Evolutionary conservation across 371 early-diverging fungal species (phyloP).

Genomic region (Globomyces sp.): DNA sequence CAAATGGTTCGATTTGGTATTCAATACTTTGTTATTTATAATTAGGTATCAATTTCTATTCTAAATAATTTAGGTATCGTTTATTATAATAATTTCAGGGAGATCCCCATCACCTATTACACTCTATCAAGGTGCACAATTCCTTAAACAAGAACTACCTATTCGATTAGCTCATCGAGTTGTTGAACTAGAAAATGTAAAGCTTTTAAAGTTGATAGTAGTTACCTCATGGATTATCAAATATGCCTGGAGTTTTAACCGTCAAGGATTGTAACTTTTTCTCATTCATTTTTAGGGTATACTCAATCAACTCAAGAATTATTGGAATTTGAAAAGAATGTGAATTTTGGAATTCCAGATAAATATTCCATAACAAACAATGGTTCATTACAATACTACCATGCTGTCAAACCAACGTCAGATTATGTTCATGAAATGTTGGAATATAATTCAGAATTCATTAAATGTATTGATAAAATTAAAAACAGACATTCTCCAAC

Average conservation of each 20-base stretch:
- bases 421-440: slow-evolving; percentile 55
- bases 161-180: slow-evolving; percentile 95
- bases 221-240: slow-evolving; percentile 78
- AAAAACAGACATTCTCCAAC: slow-evolving; percentile 94
- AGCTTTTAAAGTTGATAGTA: too few relatives aligned
- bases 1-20: slow-evolving; percentile 93
- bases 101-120: slow-evolving; percentile 79
- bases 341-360: slow-evolving; percentile 16
- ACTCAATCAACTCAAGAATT: slow-evolving; percentile 12
- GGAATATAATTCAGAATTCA: slow-evolving; percentile 79
- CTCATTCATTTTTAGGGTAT: slow-evolving; percentile 10
- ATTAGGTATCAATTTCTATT: background rate
- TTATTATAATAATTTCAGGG: slow-evolving; percentile 46
- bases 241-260: slow-evolving; percentile 85
- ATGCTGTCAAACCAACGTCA: background rate
- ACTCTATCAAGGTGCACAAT: slow-evolving; percentile 85
- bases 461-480: slow-evolving; percentile 81
- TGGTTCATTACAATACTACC: background rate
- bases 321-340: background rate
- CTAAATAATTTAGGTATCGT: background rate
- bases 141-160: slow-evolving; percentile 90
- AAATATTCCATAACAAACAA: slow-evolving; percentile 9
- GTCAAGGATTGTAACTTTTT: slow-evolving; percentile 84
- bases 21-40: background rate
- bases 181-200: slow-evolving; percentile 81